phyloP scores from a whole-genome alignment of 73 alveolate genomes.

The Uronychia setigera region DNA sequence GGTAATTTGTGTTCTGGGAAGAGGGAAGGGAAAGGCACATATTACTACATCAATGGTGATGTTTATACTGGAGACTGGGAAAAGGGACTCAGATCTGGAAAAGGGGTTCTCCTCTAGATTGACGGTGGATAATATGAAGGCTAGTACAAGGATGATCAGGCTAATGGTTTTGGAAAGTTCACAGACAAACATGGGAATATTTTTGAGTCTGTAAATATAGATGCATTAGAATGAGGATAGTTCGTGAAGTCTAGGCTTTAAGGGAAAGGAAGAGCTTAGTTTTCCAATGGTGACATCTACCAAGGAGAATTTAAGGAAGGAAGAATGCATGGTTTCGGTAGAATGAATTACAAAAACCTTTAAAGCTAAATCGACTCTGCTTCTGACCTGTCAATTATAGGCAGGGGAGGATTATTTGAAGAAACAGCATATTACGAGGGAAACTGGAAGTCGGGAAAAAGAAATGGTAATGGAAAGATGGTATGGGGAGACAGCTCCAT shows the following conservation, averaged over 20 bases:
- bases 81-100: not conserved
- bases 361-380: too few species aligned
- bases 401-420: not conserved
- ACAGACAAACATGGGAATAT: slow-evolving; percentile 33
- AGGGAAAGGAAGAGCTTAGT: slow-evolving; percentile 73
- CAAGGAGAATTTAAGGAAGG: slow-evolving; percentile 72
- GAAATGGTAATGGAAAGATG: slow-evolving; percentile 29
- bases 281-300: slow-evolving; percentile 72
- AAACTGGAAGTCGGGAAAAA: not conserved
- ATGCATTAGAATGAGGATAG: not conserved
- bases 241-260: slow-evolving; percentile 13
- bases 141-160: slow-evolving; percentile 60
- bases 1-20: slow-evolving; percentile 77
- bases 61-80: slow-evolving; percentile 56
- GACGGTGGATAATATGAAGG: slow-evolving; percentile 30
- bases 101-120: not conserved
- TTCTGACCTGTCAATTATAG: too few species aligned
- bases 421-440: not conserved
- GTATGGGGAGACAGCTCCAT: not conserved
- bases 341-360: not conserved
- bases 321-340: not conserved
- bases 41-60: slow-evolving; percentile 52
- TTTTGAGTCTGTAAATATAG: slow-evolving; percentile 25
- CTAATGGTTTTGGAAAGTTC: slow-evolving; percentile 67
- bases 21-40: slow-evolving; percentile 68